Percentiles rank a stretch among this genome's conserved stretches.
Evolutionary conservation across 2,329 filamentous ascomycete species (phyloP).

Genomic region (Drechslerella dactyloides): DNA sequence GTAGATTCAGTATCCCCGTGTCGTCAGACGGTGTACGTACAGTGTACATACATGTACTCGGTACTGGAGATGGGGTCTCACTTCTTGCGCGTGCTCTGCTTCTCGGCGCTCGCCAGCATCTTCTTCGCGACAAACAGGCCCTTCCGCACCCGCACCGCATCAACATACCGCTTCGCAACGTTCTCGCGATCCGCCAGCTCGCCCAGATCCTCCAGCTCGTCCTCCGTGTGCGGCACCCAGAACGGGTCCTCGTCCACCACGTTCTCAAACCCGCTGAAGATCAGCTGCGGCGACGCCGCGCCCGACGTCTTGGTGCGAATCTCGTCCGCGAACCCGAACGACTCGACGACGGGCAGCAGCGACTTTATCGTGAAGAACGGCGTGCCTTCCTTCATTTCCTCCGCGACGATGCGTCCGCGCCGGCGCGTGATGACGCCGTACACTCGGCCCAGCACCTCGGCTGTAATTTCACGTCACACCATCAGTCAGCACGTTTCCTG

Average conservation of each 20-base stretch:
- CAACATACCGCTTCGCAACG: constrained; percentile 95
- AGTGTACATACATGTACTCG: too few species aligned
- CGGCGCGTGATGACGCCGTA: constrained; percentile 98
- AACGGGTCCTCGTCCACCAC: constrained; percentile 94
- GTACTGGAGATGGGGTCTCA: too few species aligned
- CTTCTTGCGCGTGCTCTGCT: constrained; percentile 78
- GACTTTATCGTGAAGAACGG: constrained; percentile 95
- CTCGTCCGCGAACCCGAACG: constrained; percentile 94
- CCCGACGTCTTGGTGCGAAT: constrained; percentile 93
- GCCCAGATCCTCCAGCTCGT: constrained; percentile 93
- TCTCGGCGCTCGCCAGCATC: constrained; percentile 86
- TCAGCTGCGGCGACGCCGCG: constrained; percentile 86
- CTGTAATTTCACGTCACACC: constrained; percentile 57
- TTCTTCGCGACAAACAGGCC: constrained; percentile 80
- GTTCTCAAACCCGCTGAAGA: constrained; percentile 85
- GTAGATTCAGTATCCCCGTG: neutral
- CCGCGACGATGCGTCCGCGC: constrained; percentile 84
- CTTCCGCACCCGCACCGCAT: constrained; percentile 83
- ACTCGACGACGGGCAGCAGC: constrained; percentile 87
- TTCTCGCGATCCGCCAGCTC: constrained; percentile 94
- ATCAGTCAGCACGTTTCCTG: constrained; percentile 32
- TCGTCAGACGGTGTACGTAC: too few species aligned
- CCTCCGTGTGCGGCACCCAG: constrained; percentile 96
- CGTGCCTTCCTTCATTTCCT: constrained; percentile 91
- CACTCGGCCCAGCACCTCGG: constrained; percentile 91